These are phyloP conservation scores for Plasmodium vivax DNA, from an alignment of 169 alveolate species.

Conservation along the genomic window DNA sequence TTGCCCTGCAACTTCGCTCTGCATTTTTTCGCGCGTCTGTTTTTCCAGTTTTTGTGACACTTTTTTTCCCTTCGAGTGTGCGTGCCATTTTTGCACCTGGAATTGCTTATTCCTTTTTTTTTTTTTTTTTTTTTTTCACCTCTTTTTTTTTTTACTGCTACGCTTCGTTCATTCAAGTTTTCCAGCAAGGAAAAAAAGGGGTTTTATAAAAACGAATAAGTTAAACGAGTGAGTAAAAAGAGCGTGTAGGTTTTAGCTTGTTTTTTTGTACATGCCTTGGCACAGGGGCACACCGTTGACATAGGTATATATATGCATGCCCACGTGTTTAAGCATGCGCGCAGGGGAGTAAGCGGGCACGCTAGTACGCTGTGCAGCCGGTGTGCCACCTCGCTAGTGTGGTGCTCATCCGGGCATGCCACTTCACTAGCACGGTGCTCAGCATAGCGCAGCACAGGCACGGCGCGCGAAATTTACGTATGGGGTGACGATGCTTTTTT, in stretches of 20 bases:
- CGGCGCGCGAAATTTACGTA: too few relatives aligned
- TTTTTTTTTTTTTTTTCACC: background rate
- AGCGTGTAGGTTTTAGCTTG: background rate
- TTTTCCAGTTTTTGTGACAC: background rate
- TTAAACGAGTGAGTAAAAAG: background rate
- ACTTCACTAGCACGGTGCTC: background rate
- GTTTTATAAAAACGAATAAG: slow-evolving; percentile 23
- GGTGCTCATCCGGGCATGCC: background rate
- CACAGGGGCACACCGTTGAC: background rate
- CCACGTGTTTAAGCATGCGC: background rate
- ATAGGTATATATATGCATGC: background rate
- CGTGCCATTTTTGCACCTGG: background rate
- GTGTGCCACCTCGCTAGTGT: background rate
- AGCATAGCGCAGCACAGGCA: background rate
- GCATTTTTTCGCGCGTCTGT: background rate
- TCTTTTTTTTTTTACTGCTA: background rate
- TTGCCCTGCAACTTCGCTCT: background rate
- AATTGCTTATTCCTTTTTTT: background rate
- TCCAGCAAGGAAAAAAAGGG: background rate
- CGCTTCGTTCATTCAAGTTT: background rate
- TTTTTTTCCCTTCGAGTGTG: background rate
- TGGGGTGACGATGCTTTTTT: background rate
- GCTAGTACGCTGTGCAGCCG: background rate
- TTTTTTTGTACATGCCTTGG: background rate
- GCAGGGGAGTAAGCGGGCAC: background rate